A percentile compares a stretch with the other conserved stretches of the same genome.
Evolutionary conservation across 2,329 filamentous ascomycete species (phyloP).

Genomic region (Colletotrichum cereale): DNA sequence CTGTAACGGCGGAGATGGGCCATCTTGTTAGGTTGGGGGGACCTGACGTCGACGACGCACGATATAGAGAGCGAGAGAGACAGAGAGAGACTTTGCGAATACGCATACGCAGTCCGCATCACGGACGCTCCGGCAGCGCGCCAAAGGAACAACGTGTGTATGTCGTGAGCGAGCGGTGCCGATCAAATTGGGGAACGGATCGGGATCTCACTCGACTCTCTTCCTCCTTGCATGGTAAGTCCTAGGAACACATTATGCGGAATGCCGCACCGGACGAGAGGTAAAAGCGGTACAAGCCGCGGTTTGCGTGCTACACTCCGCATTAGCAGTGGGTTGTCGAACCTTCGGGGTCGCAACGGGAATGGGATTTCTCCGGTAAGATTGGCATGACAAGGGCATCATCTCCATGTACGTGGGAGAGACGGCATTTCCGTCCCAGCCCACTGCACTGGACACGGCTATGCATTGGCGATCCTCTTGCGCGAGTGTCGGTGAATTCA

Average conservation of each 20-base stretch:
- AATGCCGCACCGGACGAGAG: not conserved
- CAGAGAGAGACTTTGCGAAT: no score
- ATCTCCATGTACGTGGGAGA: not conserved
- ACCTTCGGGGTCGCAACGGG: not conserved
- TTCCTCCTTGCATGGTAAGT: no score
- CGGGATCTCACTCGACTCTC: not conserved
- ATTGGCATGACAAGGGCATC: not conserved
- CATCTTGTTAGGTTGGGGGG: conserved; percentile 10
- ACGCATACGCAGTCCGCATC: not conserved
- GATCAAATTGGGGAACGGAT: not conserved
- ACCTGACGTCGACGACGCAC: not conserved
- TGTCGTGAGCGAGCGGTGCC: not conserved
- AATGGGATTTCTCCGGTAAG: not conserved
- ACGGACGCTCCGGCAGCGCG: not conserved
- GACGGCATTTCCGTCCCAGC: not conserved
- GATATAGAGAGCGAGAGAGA: not conserved
- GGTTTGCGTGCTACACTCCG: not conserved
- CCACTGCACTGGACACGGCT: not conserved
- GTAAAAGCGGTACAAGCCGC: not conserved
- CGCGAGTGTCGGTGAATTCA: not conserved
- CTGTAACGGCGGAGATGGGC: conserved; percentile 10
- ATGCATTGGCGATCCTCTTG: not conserved
- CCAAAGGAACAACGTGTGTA: not conserved
- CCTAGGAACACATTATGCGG: not conserved
- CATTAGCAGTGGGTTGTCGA: not conserved